Conservation (phyloP, 1,139 yeast genomes). For the Candida labiduridarum region DNA sequence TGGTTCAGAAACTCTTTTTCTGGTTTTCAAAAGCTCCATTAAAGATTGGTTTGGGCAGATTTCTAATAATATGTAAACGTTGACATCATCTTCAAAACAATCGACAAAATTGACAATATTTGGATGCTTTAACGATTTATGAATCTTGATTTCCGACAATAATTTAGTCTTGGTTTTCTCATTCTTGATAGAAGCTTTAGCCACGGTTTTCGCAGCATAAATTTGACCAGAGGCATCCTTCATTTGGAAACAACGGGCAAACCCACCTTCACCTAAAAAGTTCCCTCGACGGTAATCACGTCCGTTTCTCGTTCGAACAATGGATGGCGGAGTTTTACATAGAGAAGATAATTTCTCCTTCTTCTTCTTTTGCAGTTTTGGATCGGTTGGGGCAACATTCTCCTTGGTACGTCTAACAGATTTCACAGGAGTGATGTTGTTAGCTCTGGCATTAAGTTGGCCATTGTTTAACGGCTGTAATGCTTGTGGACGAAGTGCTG, state of each 20-base stretch:
- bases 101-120: constrained; percentile 90
- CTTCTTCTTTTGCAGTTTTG: constrained; percentile 52
- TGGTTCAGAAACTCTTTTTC: constrained; percentile 84
- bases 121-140: constrained; percentile 85
- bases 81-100: constrained; percentile 92
- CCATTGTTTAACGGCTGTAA: constrained; percentile 52
- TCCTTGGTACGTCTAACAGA: constrained; percentile 35
- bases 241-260: constrained; percentile 98
- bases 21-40: constrained; percentile 85
- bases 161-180: constrained; percentile 90
- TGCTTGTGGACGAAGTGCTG: constrained; percentile 43
- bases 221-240: constrained; percentile 85
- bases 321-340: constrained; percentile 93
- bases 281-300: constrained; percentile 89
- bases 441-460: constrained; percentile 42
- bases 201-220: constrained; percentile 97
- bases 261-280: constrained; percentile 97
- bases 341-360: constrained; percentile 85
- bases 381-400: constrained; percentile 20
- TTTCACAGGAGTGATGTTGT: constrained; percentile 47
- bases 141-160: constrained; percentile 92
- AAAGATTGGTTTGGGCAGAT: constrained; percentile 92
- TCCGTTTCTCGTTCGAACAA: constrained; percentile 84
- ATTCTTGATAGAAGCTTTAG: constrained; percentile 88
- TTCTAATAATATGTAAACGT: constrained; percentile 89